phyloP scores from a whole-genome alignment of 257 asterid species.

The Coffea canephora region DNA sequence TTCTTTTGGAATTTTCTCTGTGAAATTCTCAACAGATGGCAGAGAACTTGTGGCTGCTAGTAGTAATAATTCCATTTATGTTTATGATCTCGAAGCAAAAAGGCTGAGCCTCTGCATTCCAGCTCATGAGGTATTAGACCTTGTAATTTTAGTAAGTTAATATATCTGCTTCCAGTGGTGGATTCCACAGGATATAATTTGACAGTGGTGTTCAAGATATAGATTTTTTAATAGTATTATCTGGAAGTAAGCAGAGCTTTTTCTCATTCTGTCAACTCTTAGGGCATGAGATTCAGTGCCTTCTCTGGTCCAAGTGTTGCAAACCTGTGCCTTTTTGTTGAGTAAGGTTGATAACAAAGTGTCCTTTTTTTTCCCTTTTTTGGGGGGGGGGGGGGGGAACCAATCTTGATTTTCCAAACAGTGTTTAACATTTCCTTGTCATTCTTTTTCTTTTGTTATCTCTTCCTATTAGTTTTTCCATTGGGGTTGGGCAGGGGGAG shows the following conservation, averaged over 20 bases:
- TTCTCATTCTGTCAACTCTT: not conserved
- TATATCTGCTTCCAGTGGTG: not conserved
- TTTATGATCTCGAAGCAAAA: slow-evolving; percentile 80
- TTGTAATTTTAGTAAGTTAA: slow-evolving; percentile 5
- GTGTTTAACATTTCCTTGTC: too few relatives aligned
- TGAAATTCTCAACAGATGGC: slow-evolving; percentile 88
- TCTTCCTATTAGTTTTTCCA: not conserved
- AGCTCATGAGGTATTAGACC: slow-evolving; percentile 69
- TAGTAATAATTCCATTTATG: slow-evolving; percentile 68
- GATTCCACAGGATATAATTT: not conserved
- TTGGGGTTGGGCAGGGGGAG: not conserved
- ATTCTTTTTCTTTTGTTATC: too few relatives aligned
- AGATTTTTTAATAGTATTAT: not conserved
- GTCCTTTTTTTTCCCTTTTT: not conserved
- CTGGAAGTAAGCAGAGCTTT: not conserved
- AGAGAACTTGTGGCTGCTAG: slow-evolving; percentile 88
- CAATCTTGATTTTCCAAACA: not conserved
- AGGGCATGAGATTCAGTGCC: not conserved
- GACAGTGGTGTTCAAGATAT: not conserved
- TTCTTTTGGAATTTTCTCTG: slow-evolving; percentile 90
- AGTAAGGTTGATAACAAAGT: not conserved
- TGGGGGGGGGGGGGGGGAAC: too few relatives aligned
- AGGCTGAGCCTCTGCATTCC: slow-evolving; percentile 68
- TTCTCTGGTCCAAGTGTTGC: not conserved
- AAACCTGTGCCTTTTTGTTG: not conserved